phyloP scores from a whole-genome alignment of 768 basidiomycete species.

The Suillus subaureus region DNA sequence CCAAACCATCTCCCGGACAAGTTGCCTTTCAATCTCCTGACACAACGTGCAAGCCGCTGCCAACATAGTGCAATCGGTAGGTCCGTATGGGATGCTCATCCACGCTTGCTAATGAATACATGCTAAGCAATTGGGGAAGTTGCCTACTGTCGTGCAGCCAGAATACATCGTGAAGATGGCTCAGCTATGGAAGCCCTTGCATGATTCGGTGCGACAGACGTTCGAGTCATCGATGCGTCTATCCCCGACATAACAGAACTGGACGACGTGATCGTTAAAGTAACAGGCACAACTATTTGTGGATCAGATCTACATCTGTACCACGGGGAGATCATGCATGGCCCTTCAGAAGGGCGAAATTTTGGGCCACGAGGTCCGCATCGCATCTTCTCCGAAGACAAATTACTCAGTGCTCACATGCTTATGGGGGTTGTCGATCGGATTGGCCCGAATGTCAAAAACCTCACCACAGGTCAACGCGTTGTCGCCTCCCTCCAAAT shows the following conservation, averaged over 20 bases:
- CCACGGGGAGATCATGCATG: conserved; percentile 67
- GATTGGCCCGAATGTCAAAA: conserved; percentile 64
- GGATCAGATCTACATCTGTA: conserved; percentile 68
- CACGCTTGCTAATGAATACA: neutral
- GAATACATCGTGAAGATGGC: conserved; percentile 51
- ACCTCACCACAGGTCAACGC: conserved; percentile 62
- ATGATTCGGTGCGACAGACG: conserved; percentile 63
- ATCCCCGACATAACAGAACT: conserved; percentile 66
- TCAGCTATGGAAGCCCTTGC: conserved; percentile 68
- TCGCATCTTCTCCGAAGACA: neutral
- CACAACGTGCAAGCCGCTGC: conserved; percentile 31
- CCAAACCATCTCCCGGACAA: neutral
- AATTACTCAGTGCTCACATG: neutral
- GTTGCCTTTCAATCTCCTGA: neutral
- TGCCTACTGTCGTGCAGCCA: conserved; percentile 43
- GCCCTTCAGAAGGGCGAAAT: conserved; percentile 74
- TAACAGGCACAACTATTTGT: conserved; percentile 77
- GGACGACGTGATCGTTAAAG: conserved; percentile 74
- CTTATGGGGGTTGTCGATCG: conserved; percentile 69
- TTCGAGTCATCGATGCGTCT: conserved; percentile 46
- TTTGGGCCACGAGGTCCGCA: conserved; percentile 65
- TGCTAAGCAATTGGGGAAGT: conserved; percentile 38
- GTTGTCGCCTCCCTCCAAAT: conserved; percentile 83
- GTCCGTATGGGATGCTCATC: conserved; percentile 4
- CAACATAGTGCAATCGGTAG: conserved; percentile 30